Evolutionary conservation across 2,329 filamentous ascomycete genomes (phyloP).

Genomic region (Diaporthe citriasiana): DNA sequence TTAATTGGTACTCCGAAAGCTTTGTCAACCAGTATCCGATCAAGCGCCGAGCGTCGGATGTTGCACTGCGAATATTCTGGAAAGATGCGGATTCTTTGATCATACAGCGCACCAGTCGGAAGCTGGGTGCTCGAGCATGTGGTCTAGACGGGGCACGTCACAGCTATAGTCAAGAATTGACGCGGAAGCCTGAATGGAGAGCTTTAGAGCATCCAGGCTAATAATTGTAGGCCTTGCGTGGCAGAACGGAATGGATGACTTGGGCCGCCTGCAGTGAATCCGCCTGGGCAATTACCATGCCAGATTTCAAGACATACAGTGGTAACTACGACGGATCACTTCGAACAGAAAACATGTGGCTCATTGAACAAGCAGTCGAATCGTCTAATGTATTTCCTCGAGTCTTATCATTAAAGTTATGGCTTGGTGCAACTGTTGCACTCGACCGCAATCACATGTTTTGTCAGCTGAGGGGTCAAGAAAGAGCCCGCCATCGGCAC

Average conservation of each 20-base stretch:
- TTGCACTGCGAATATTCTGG: no score
- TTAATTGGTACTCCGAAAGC: neutral
- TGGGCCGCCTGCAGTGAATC: neutral
- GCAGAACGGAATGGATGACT: neutral
- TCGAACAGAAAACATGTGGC: neutral
- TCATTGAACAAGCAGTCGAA: neutral
- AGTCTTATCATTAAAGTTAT: neutral
- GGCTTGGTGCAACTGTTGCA: neutral
- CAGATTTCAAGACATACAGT: neutral
- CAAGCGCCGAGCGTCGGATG: neutral
- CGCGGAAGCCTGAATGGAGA: neutral
- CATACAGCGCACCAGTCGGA: no score
- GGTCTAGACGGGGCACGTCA: neutral
- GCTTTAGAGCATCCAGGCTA: no score
- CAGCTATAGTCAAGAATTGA: no score
- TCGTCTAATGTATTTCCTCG: neutral
- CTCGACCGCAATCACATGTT: slow-evolving; percentile 12
- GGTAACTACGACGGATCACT: neutral
- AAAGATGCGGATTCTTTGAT: neutral
- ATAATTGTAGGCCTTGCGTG: neutral
- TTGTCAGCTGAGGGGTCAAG: slow-evolving; percentile 8
- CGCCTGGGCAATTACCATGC: no score
- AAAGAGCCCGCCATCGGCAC: no score
- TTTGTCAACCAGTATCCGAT: no score
- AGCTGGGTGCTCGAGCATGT: neutral